These are phyloP conservation scores for Paxillus ammoniavirescens DNA, from an alignment of 768 basidiomycete genomes.

Conservation along the genomic window DNA sequence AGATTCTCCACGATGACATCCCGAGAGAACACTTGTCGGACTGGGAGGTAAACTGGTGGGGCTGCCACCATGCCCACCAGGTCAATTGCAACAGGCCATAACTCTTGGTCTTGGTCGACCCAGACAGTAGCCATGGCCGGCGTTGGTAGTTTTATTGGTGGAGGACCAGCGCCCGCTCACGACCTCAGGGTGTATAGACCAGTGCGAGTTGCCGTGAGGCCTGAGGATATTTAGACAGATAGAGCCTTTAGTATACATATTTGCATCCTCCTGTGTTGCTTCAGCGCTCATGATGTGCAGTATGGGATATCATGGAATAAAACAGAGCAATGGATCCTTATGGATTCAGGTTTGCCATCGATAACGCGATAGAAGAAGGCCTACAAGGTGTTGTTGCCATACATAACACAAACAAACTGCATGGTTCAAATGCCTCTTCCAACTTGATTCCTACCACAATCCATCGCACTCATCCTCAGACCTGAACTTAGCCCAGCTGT, in stretches of 20 bases:
- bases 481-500: slow-evolving; percentile 18
- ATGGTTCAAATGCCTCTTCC: too few species aligned
- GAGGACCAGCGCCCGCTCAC: too few species aligned
- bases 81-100: too few species aligned
- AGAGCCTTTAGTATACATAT: not conserved
- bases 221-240: not conserved
- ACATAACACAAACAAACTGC: slow-evolving; percentile 30
- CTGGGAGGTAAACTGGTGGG: too few species aligned
- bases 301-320: not conserved
- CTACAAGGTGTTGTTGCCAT: not conserved
- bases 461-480: slow-evolving; percentile 9
- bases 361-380: slow-evolving; percentile 14
- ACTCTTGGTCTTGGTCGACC: too few species aligned
- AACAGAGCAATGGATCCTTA: not conserved
- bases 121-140: too few species aligned
- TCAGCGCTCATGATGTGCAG: not conserved
- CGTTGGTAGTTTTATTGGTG: too few species aligned
- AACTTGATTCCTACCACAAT: not conserved
- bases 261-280: not conserved
- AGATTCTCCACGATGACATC: slow-evolving; percentile 47
- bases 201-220: too few species aligned
- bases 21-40: too few species aligned
- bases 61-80: too few species aligned
- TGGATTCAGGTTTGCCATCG: slow-evolving; percentile 13
- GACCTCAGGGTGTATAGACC: too few species aligned